These are phyloP conservation scores for Hortaea werneckii DNA, from an alignment of 2,329 filamentous ascomycete species.

Conservation along the genomic window DNA sequence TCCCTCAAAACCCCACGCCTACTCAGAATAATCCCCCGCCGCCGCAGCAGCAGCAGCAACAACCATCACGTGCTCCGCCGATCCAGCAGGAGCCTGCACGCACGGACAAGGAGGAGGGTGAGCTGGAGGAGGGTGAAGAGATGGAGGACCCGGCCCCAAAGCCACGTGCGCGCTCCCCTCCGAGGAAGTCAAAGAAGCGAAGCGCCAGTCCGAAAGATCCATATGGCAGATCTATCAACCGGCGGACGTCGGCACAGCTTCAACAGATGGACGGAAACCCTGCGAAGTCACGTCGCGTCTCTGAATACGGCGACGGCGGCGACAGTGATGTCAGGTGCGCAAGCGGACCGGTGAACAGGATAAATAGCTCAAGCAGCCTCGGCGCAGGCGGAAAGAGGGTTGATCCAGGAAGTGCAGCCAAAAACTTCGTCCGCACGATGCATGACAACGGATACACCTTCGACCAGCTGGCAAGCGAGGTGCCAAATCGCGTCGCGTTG, in stretches of 20 bases:
- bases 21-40: no score
- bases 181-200: conserved; percentile 11
- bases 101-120: conserved; percentile 58
- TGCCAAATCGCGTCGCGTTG: conserved; percentile 55
- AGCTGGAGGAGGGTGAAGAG: conserved; percentile 62
- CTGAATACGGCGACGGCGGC: not conserved
- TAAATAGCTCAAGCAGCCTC: not conserved
- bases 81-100: conserved; percentile 13
- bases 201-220: conserved; percentile 4
- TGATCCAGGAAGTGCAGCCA: conserved; percentile 5
- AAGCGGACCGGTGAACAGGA: not conserved
- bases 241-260: not conserved
- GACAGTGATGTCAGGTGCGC: not conserved
- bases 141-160: not conserved
- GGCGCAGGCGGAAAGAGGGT: not conserved
- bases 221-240: not conserved
- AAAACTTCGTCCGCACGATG: conserved; percentile 24
- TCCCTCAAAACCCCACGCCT: no score
- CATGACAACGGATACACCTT: conserved; percentile 58
- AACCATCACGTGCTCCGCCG: no score
- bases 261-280: not conserved
- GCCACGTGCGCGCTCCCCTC: no score
- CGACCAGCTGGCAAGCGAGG: conserved; percentile 62
- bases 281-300: conserved; percentile 1
- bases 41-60: no score